Base-by-base conservation (phyloP, 257 asterid species). In the Fraxinus quadrangulata region DNA sequence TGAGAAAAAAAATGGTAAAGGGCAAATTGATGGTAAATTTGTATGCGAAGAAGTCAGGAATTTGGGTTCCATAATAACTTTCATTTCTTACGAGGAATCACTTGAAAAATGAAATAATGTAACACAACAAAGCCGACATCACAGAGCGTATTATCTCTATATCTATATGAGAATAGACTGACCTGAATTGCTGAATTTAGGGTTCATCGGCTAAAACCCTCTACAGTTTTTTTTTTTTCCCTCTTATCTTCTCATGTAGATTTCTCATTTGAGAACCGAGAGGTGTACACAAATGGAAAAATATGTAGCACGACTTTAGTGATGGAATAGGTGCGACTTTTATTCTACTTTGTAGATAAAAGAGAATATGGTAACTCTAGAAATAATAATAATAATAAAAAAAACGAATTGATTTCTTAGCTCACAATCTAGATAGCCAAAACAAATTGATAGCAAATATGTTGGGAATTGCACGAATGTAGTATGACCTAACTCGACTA, bases 141-240 rank as follows among this genome's bases (percentile, higher is more conserved):
- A 75, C 56, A 80, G 1, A 80, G 68, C 21, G 31, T 61, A 74
- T 42, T 68, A 72, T 47, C 23, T 26, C 0, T 49, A 59, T 37
- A 30, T n/a, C 13, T 39, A 49, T 47, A 23, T 28, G 31, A 12
- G 36, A 63, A 80, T 70, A 80, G 28, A 26, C 28, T 26, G 30
- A 81, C 91, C 90, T 87, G 65, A 14, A 49, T 75, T 36, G 59
- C 59, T 67, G 68, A 77, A 69, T 69, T 68, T 82, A 85, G 93
- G 97, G 94, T 89, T 91, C 86, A 88, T 21, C 76, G 6, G 71
- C 76, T 80, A 79, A 85, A 88, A 84, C 88, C 92, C 89, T 84
- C 72, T 45, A 76, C 37, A 47, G 73, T 75, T 75, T 54, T 54
- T 75, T 78, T 59, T n/a, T 34, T n/a, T n/a, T n/a, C n/a, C n/a